Evolutionary conservation across 2,329 filamentous ascomycete genomes (phyloP), one percentile per base, ranked within the genome.

Genomic region (Aspergillus amoenus): DNA sequence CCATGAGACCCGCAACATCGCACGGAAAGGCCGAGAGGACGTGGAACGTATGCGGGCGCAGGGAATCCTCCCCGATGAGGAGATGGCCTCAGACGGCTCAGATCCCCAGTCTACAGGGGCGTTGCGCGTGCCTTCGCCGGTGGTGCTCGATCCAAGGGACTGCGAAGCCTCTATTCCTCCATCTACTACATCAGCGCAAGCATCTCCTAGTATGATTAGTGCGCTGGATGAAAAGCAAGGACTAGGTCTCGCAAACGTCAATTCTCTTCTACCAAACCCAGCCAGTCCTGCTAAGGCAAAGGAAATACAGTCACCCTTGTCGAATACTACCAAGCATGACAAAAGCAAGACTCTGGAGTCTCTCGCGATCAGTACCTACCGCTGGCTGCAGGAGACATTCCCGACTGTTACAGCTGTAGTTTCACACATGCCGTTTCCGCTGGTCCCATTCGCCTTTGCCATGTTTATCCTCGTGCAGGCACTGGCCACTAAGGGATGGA

Each of bases 391-490:
- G 59, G 85, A 88, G 66, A 90, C 87, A 0, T 91, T 91, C 47
- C 88, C 88, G 0, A 90, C 88, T 0, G 83, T 84, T 2, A 84
- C 84, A 18, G 83, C 85, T 0, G 88, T 91, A 0, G 69, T 88
- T 5, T 73, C 81, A 0, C 87, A 89, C 67, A 76, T 91, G 2
- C 88, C 88, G 0, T 83, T 88, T 52, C 81, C 86, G 0, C 80
- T 91, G 0, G 79, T 91, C 0, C 88, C 88, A 0, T 91, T 91
- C 64, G 85, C 88, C 0, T 85, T 91, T 55, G 79, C 82, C 59
- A 91, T 91, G 88, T 91, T 91, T 60, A 80, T 91, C 9, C 80
- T 91, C 0, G 88, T 91, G 0, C 88, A 91, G 66, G 87, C 82
- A 0, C 73, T 91, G 1, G 88, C 89, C 0, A 89, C 85, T 0